phyloP scores from a whole-genome alignment of 139 green algal species.

The Picochlorum costavermella region DNA sequence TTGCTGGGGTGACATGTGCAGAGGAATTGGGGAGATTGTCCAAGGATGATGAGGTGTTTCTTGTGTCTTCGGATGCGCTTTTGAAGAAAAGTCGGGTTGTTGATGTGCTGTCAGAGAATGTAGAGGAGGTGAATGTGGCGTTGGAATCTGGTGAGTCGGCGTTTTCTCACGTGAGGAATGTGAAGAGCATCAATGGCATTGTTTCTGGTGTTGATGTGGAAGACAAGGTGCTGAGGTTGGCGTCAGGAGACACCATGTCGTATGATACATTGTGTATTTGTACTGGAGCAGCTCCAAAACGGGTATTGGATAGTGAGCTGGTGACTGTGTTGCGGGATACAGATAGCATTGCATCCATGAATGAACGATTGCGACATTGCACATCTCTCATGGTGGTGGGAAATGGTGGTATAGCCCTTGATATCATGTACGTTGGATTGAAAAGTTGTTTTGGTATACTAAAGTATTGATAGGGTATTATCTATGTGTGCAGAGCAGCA shows the following conservation, averaged over 20 bases:
- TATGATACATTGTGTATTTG: slow-evolving; percentile 70
- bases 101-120: neutral
- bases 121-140: no score
- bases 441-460: no score
- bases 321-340: slow-evolving; percentile 54
- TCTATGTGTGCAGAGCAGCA: slow-evolving; percentile 14
- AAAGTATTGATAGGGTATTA: no score
- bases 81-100: slow-evolving; percentile 42
- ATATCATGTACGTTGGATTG: slow-evolving; percentile 45
- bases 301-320: slow-evolving; percentile 4
- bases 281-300: slow-evolving; percentile 55
- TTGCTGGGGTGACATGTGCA: slow-evolving; percentile 69
- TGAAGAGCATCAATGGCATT: slow-evolving; percentile 26
- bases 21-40: slow-evolving; percentile 55
- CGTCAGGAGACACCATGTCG: slow-evolving; percentile 15
- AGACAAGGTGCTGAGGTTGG: slow-evolving; percentile 30
- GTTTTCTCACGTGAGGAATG: no score
- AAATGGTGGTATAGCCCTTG: slow-evolving; percentile 83
- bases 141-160: no score
- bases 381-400: slow-evolving; percentile 58
- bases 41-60: slow-evolving; percentile 25
- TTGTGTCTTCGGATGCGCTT: slow-evolving; percentile 41
- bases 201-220: slow-evolving; percentile 25
- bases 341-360: slow-evolving; percentile 47
- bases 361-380: slow-evolving; percentile 13